Conservation (phyloP, 2,329 filamentous ascomycete genomes). For the Metarhizium robertsii region DNA sequence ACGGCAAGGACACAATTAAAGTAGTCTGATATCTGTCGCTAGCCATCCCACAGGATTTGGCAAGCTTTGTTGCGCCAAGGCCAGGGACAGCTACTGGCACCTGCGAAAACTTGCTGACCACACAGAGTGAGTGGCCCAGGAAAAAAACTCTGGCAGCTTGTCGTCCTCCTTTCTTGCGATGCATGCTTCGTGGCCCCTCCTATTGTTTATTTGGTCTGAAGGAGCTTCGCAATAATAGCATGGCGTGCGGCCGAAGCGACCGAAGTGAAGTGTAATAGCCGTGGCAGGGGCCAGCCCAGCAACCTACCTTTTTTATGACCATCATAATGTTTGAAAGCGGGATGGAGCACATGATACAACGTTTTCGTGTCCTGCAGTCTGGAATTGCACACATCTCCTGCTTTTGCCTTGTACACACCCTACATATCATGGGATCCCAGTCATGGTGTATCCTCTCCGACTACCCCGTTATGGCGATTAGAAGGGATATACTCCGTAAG, state of each 20-base stretch:
- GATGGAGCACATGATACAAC: neutral
- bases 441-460: no score
- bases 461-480: no score
- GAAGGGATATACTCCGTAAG: no score
- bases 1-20: neutral
- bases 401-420: no score
- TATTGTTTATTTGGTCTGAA: neutral
- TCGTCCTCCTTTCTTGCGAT: neutral
- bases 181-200: neutral
- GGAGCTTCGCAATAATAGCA: neutral
- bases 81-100: neutral
- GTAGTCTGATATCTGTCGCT: neutral
- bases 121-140: neutral
- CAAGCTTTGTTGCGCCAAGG: neutral
- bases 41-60: neutral
- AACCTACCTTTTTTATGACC: neutral
- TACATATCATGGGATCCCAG: no score
- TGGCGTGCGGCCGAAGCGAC: no score
- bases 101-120: neutral
- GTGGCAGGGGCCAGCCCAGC: neutral
- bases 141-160: neutral
- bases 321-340: neutral
- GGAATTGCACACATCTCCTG: neutral
- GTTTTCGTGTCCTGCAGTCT: no score
- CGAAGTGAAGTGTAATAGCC: neutral